Percentiles rank a stretch among this genome's conserved stretches.
phyloP scores from a whole-genome alignment of 2,329 filamentous ascomycete species.

The Hypomyces rosellus region DNA sequence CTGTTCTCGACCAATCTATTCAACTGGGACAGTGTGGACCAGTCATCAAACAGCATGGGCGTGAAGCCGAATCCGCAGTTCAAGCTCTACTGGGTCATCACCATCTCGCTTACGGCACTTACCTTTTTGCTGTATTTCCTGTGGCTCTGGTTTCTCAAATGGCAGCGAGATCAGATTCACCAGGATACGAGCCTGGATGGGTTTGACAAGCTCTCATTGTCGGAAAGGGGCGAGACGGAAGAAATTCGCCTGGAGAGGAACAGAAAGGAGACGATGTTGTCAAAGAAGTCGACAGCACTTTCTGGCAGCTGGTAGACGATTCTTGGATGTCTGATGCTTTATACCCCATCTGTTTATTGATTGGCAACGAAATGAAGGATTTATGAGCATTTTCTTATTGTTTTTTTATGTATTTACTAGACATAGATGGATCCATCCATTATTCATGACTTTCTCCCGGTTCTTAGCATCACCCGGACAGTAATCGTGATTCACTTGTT shows the following conservation, averaged over 20 bases:
- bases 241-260: not conserved
- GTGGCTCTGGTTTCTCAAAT: conserved; percentile 27
- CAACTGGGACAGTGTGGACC: conserved; percentile 24
- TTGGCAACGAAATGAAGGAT: too few species aligned
- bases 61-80: conserved; percentile 31
- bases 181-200: not conserved
- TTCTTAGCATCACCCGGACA: too few species aligned
- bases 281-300: not conserved
- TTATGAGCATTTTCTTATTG: too few species aligned
- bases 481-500: too few species aligned
- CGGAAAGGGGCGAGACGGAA: conserved; percentile 7
- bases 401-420: too few species aligned
- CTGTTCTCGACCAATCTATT: conserved; percentile 34
- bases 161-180: not conserved
- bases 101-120: conserved; percentile 30
- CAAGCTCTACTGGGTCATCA: conserved; percentile 34
- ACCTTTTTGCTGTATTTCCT: conserved; percentile 31
- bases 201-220: not conserved
- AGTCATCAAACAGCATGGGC: conserved; percentile 18
- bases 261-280: conserved; percentile 3
- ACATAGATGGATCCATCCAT: too few species aligned
- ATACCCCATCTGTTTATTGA: not conserved
- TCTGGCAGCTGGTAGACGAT: conserved; percentile 1
- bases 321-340: not conserved
- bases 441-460: too few species aligned